phyloP scores from a whole-genome alignment of 1,284 basidiomycete species.

The Inonotus hispidus region DNA sequence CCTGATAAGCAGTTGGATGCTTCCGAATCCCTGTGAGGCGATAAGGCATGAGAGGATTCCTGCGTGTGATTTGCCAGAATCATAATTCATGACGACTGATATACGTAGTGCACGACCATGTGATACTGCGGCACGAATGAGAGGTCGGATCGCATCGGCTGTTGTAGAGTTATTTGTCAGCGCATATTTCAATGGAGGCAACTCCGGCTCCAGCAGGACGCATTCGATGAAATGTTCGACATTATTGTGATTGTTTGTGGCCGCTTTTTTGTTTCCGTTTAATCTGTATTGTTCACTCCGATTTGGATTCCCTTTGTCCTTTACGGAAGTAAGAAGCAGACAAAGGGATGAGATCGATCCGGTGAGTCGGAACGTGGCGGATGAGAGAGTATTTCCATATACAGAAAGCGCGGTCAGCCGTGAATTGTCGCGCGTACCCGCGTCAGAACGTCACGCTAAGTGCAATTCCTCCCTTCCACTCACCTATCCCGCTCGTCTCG shows the following conservation, averaged over 20 bases:
- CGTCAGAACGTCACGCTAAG: conserved; percentile 1
- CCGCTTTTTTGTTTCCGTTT: not conserved
- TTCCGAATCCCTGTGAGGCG: not conserved
- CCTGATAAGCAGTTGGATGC: no score
- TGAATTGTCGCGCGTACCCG: conserved; percentile 7
- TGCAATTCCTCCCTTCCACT: not conserved
- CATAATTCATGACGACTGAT: not conserved
- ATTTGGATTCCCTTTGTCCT: not conserved
- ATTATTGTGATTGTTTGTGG: not conserved
- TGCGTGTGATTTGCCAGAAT: not conserved
- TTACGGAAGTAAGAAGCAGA: not conserved
- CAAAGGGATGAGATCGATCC: not conserved
- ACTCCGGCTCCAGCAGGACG: no score
- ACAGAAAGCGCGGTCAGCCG: not conserved
- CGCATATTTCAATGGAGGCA: not conserved
- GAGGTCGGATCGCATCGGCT: not conserved
- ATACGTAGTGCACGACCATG: no score
- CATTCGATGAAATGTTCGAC: no score
- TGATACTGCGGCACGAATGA: not conserved
- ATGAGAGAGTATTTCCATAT: not conserved
- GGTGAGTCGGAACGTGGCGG: not conserved
- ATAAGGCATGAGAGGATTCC: not conserved
- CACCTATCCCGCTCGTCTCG: not conserved
- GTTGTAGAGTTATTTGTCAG: not conserved
- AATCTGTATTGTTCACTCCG: not conserved